Conservation (phyloP, 1,284 basidiomycete species). For the Cronartium ribicola region DNA sequence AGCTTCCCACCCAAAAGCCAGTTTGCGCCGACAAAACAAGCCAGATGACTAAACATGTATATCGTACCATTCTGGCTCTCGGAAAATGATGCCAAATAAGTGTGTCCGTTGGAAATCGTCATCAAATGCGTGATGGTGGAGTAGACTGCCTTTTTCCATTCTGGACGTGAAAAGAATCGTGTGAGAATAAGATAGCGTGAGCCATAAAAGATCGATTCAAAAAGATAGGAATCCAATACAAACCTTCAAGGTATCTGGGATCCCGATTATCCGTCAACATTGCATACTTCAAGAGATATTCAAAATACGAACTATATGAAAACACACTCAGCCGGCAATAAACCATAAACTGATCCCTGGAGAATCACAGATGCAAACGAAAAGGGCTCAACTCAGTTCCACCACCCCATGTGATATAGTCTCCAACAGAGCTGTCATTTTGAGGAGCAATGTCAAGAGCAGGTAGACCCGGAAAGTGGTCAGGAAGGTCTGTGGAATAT, state of each 20-base stretch:
- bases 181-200: background rate
- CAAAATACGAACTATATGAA: conserved; percentile 35
- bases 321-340: background rate
- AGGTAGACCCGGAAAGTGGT: conserved; percentile 21
- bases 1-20: conserved; percentile 37
- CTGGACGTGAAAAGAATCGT: background rate
- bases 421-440: conserved; percentile 22
- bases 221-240: background rate
- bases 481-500: conserved; percentile 10
- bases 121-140: conserved; percentile 31
- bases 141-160: conserved; percentile 30
- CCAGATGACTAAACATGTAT: conserved; percentile 32
- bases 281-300: conserved; percentile 41
- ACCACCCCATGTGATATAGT: conserved; percentile 33
- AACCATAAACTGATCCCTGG: background rate
- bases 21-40: conserved; percentile 40
- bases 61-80: background rate
- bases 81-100: conserved; percentile 26
- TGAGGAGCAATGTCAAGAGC: conserved; percentile 6
- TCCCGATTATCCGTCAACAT: conserved; percentile 26
- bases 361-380: background rate
- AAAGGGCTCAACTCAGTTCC: conserved; percentile 15
- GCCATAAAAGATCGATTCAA: background rate
- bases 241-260: conserved; percentile 19
- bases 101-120: conserved; percentile 4